These are phyloP conservation scores for Dryadomyces quercus-mongolicae DNA, from an alignment of 2,329 filamentous ascomycete genomes.

Conservation along the genomic window DNA sequence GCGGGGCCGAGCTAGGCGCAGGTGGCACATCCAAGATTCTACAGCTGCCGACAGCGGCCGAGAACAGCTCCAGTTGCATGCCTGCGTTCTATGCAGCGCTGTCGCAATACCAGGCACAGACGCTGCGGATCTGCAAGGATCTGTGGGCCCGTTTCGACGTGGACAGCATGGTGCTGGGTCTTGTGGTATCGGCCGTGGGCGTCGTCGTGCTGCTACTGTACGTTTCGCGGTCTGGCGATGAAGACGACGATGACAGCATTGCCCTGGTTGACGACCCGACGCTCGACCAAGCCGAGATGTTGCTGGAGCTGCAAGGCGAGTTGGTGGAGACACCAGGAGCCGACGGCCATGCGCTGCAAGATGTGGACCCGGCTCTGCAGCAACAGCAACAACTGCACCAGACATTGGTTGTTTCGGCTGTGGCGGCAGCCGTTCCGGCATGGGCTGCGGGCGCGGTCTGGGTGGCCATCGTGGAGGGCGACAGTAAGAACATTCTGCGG, in stretches of 20 bases:
- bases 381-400: slow-evolving; percentile 32
- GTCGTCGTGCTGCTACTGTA: slow-evolving; percentile 63
- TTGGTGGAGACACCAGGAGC: slow-evolving; percentile 18
- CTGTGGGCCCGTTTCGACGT: slow-evolving; percentile 92
- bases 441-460: neutral
- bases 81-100: slow-evolving; percentile 44
- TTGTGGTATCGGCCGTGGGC: slow-evolving; percentile 56
- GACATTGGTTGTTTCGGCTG: slow-evolving; percentile 24
- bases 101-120: slow-evolving; percentile 63
- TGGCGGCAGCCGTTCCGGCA: slow-evolving; percentile 20
- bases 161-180: slow-evolving; percentile 70
- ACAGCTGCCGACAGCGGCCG: slow-evolving; percentile 26
- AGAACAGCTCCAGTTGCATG: slow-evolving; percentile 20
- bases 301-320: slow-evolving; percentile 34
- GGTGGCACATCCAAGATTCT: slow-evolving; percentile 9
- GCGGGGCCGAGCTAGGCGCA: slow-evolving; percentile 51
- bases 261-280: slow-evolving; percentile 39
- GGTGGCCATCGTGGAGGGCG: neutral
- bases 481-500: slow-evolving; percentile 12
- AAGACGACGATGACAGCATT: slow-evolving; percentile 10
- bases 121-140: slow-evolving; percentile 64
- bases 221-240: slow-evolving; percentile 34
- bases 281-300: slow-evolving; percentile 46
- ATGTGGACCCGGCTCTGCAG: slow-evolving; percentile 42
- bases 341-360: slow-evolving; percentile 34